A percentile compares a stretch with the other conserved stretches of the same genome.
phyloP scores from a whole-genome alignment of 257 asterid genomes.

The Striga asiatica region DNA sequence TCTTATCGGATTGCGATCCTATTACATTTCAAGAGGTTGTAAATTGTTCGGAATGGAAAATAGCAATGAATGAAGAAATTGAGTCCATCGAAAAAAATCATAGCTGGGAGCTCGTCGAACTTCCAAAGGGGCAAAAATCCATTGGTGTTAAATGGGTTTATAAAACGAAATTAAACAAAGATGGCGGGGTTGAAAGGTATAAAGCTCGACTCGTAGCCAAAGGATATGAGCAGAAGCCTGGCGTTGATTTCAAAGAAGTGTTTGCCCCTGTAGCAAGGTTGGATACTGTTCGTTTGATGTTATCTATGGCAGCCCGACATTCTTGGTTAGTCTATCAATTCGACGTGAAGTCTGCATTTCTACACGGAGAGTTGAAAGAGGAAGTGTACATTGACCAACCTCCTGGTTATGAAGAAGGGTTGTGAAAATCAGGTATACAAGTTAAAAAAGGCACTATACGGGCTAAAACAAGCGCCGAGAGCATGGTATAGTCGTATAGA shows the following conservation, averaged over 20 bases:
- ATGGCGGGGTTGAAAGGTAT: background rate
- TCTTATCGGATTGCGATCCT: conserved; percentile 5
- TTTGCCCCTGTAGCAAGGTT: background rate
- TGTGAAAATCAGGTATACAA: background rate
- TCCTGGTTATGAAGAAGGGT: background rate
- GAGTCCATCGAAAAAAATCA: background rate
- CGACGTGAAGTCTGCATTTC: background rate
- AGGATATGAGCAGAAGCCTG: background rate
- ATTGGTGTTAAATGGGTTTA: background rate
- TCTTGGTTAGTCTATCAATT: background rate
- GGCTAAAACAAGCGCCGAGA: background rate
- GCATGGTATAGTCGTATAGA: background rate
- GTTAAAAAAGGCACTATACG: background rate
- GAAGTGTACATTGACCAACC: background rate
- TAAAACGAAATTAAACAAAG: background rate
- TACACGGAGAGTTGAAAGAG: background rate
- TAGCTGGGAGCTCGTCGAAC: background rate
- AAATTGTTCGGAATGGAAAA: background rate
- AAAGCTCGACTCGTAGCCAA: background rate
- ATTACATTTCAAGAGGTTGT: background rate
- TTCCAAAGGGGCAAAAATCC: background rate
- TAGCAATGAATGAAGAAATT: background rate
- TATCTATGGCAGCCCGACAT: background rate
- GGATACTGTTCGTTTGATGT: background rate
- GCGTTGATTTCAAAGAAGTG: background rate